phyloP scores from a whole-genome alignment of 495 filamentous ascomycete species.

The Tuber microsphaerosporum region DNA sequence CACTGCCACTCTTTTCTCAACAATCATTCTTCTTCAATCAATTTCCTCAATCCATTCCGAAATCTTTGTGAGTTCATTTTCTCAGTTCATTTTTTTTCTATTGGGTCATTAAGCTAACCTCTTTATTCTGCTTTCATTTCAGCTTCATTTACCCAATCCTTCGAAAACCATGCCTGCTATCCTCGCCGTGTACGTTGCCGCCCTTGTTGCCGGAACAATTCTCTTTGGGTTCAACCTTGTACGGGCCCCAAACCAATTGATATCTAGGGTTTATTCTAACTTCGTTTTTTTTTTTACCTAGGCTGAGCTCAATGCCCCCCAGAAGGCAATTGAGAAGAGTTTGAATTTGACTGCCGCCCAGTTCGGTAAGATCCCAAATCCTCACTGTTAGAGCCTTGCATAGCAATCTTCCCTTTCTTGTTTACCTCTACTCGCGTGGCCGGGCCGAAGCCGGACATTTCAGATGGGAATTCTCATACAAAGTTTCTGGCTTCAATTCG shows the following conservation, averaged over 20 bases:
- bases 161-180: neutral
- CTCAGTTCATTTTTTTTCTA: slow-evolving; percentile 9
- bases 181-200: slow-evolving; percentile 3
- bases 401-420: neutral
- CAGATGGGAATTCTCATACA: no score
- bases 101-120: neutral
- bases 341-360: slow-evolving; percentile 52
- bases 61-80: neutral
- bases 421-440: neutral
- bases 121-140: neutral
- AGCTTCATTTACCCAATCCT: no score
- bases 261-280: slow-evolving; percentile 8
- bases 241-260: slow-evolving; percentile 26
- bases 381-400: neutral
- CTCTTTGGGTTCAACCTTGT: slow-evolving; percentile 95
- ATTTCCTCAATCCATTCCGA: neutral
- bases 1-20: neutral
- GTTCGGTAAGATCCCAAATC: slow-evolving; percentile 47
- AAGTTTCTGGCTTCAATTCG: no score
- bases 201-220: slow-evolving; percentile 48
- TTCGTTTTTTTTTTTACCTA: slow-evolving; percentile 41
- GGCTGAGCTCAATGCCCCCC: slow-evolving; percentile 91
- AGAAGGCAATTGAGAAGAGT: slow-evolving; percentile 64
- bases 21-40: neutral
- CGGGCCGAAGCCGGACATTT: no score